Base-by-base conservation (phyloP, 2,329 filamentous ascomycete genomes). In the Knoxdaviesia capensis region DNA sequence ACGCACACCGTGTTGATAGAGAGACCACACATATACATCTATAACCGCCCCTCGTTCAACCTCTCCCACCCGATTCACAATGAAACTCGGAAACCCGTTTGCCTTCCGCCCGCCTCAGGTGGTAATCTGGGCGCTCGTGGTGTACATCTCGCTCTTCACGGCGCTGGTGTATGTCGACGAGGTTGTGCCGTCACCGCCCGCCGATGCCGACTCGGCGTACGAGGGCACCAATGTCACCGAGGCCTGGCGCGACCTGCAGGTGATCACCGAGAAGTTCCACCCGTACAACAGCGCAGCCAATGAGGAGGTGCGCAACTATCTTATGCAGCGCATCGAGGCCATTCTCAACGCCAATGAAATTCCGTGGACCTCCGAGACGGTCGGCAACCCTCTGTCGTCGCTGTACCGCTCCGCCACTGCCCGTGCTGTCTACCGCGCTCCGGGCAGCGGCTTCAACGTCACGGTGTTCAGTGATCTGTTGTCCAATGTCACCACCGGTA, bases 231-330 rank as follows among this genome's bases (percentile, higher is more conserved):
- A 94, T 52, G 61, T 96, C 42, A 80, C 78, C 3, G 77, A 92
- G 59, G 85, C 88, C 34, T 96, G 87, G 87, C 60, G 67, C 8
- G 87, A 96, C 54, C 66, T 98, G 32, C 74, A 85, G 46, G 63
- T 68, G 43, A 68, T 98, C 40, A 88, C 80, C 33, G 67, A 67
- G 48, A 66, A 68, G 1, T 90, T 81, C 54, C 90, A 94, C 55
- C 88, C 90, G 0, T 94, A 84, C 63, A 94, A 94, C 60, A 87
- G 80, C 49, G 77, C 68, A 45, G 68, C 73, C 46, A 96, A 94
- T 55, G 87, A 94, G 50, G 64, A 74, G 29, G 77, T 94, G 33
- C 77, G 83, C 46, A 63, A 72, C 33, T 94, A 80, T 67, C 63
- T 96, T 33, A 63, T 94, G 46, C 52, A 62, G 11, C 74, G 86